phyloP scores from a whole-genome alignment of 2,329 filamentous ascomycete species.

The Cercospora beticola region DNA sequence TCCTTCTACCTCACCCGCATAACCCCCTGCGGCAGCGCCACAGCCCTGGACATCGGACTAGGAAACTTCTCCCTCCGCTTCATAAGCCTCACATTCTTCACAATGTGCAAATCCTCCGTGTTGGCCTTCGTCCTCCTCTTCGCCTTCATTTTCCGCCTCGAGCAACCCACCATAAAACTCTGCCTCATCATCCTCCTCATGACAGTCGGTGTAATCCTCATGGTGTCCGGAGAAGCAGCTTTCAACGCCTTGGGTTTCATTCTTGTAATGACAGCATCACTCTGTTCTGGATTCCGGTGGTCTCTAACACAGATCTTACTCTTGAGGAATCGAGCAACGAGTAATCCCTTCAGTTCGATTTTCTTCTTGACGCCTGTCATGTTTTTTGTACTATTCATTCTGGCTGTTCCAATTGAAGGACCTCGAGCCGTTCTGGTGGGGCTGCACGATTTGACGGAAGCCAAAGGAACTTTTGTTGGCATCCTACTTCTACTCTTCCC shows the following conservation, averaged over 20 bases:
- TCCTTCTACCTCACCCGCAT: conserved; percentile 91
- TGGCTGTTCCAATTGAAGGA: conserved; percentile 86
- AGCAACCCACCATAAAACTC: conserved; percentile 80
- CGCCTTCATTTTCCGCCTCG: conserved; percentile 89
- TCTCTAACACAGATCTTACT: conserved; percentile 96
- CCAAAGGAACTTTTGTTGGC: conserved; percentile 67
- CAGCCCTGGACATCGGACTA: conserved; percentile 90
- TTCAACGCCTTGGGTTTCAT: conserved; percentile 85
- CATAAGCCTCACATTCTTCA: conserved; percentile 96
- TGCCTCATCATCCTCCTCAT: conserved; percentile 86
- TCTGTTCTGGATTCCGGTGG: conserved; percentile 97
- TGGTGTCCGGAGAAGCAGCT: conserved; percentile 92
- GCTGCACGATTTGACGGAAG: conserved; percentile 60
- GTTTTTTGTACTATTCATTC: conserved; percentile 77
- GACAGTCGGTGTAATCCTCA: conserved; percentile 92
- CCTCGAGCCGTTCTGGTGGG: conserved; percentile 66
- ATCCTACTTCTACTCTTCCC: conserved; percentile 82
- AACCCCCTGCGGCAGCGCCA: conserved; percentile 86
- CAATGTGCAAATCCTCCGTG: conserved; percentile 98
- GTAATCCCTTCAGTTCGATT: conserved; percentile 94
- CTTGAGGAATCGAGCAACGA: conserved; percentile 88
- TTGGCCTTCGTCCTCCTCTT: conserved; percentile 94
- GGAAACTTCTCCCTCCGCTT: conserved; percentile 96
- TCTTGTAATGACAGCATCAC: conserved; percentile 88
- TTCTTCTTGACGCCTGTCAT: conserved; percentile 98